Percentiles rank a stretch among this genome's conserved stretches.
These are phyloP conservation scores for Fusarium veterinarium DNA, from an alignment of 2,329 filamentous ascomycete genomes.

Conservation along the genomic window DNA sequence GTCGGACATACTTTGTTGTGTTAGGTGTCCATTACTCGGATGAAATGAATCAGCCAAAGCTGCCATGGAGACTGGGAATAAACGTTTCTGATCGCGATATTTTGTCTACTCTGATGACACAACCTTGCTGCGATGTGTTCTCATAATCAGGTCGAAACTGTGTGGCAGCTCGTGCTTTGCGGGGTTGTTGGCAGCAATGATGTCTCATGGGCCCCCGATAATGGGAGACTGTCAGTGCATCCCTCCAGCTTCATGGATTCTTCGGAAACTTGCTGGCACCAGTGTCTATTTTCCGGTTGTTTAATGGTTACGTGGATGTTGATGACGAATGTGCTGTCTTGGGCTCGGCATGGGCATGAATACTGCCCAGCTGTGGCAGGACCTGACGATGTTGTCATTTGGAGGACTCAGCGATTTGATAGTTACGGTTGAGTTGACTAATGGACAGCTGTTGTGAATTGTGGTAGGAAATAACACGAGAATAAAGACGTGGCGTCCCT, in stretches of 20 bases:
- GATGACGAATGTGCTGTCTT: background rate
- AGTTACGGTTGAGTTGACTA: background rate
- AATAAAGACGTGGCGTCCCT: slow-evolving; percentile 1
- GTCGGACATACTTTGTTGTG: background rate
- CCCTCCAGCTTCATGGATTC: background rate
- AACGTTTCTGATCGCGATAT: background rate
- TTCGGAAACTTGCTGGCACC: background rate
- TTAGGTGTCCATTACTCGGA: background rate
- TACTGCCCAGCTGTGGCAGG: background rate
- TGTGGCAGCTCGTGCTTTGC: background rate
- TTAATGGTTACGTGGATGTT: too few relatives aligned
- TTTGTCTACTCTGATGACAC: background rate
- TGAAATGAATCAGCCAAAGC: background rate
- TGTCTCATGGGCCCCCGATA: background rate
- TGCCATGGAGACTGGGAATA: background rate
- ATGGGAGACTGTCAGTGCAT: background rate
- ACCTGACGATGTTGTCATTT: background rate
- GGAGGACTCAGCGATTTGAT: background rate
- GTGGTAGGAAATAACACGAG: slow-evolving; percentile 11
- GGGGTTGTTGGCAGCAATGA: background rate
- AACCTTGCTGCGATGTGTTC: background rate
- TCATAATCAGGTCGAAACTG: background rate
- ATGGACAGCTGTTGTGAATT: background rate
- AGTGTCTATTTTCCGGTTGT: background rate
- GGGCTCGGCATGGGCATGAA: background rate